Evolutionary conservation across 164 flowering plant species (phyloP), one percentile per base, ranked within the genome.

Genomic region (Chloranthus sessilifolius): DNA sequence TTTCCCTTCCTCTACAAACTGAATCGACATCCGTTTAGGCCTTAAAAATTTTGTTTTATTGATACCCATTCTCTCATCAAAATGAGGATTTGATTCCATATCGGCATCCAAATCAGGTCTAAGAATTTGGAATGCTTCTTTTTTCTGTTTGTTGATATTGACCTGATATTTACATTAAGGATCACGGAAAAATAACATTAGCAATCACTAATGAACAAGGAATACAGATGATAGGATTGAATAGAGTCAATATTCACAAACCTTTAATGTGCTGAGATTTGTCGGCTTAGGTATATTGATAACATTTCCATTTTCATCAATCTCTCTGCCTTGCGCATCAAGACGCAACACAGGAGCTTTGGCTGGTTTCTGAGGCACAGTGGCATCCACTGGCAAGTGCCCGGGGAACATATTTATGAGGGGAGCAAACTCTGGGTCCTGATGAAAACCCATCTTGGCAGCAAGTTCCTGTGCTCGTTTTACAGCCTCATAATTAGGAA

Each of bases 1-100:
- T 71, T 75, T 83, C 7, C 99, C 99, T 77, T 94, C 97, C 79
- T 94, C 97, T 17, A 94, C 99, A 78, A 94, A 94, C 79, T 78
- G 90, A 57, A 94, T 81, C 49, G 47, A 65, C 90, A 80, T 78
- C 60, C 90, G 74, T 75, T 89, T 94, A 31, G 99, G 92, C 68
- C 99, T 74, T 63, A 89, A 63, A 40, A 94, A 66, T 68, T 94
- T 94, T 48, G 39, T 71, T 61, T 87, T 87, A 59, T 89, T 64
- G 6, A 94, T 74, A 24, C 99, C 99, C 99, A 94, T 85, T 19
- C 70, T 64, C 6, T 66, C 60, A 65, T 94, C 99, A 74, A 73
- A 94, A 62, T 81, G 76, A 50, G 95, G 99, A 71, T 94, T 89
- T 28, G 76, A 67, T 12, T 84, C 90, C 2, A 85, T 84, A 73